Conservation (phyloP, 2,329 filamentous ascomycete species). For the Akanthomyces dipterigenus region DNA sequence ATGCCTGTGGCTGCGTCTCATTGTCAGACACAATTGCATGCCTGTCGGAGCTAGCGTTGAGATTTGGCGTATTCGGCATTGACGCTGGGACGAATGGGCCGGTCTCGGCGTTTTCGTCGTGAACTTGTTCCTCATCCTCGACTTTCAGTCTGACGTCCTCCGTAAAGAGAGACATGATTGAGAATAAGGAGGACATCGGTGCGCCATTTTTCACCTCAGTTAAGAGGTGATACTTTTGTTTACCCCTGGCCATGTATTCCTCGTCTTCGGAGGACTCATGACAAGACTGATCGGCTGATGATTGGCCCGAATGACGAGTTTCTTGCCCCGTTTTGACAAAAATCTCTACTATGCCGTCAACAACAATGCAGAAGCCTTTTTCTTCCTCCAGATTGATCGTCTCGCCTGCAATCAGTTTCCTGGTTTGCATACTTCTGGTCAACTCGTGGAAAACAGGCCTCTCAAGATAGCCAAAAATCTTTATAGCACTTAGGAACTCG, state of each 20-base stretch:
- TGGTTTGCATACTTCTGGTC: constrained; percentile 95
- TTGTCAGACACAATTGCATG: constrained; percentile 2
- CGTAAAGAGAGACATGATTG: constrained; percentile 92
- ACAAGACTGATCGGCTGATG: constrained; percentile 18
- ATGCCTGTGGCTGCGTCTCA: neutral
- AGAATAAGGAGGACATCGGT: constrained; percentile 97
- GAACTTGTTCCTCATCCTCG: constrained; percentile 48
- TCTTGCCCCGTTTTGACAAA: constrained; percentile 84
- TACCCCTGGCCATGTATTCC: constrained; percentile 59
- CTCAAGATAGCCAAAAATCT: constrained; percentile 96
- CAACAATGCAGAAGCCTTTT: constrained; percentile 95
- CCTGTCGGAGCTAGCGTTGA: constrained; percentile 22
- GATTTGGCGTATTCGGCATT: constrained; percentile 33
- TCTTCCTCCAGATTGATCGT: constrained; percentile 94
- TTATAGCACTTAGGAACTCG: constrained; percentile 96
- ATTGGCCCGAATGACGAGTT: constrained; percentile 27
- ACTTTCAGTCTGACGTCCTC: constrained; percentile 81
- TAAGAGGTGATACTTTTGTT: constrained; percentile 86
- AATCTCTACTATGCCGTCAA: constrained; percentile 93
- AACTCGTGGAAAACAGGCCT: constrained; percentile 96
- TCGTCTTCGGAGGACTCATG: constrained; percentile 50
- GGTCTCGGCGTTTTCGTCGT: constrained; percentile 21
- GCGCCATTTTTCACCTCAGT: constrained; percentile 97
- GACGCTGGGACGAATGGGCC: constrained; percentile 27
- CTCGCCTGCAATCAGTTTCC: constrained; percentile 92